phyloP scores from a whole-genome alignment of 1,139 yeast genomes.

The Eremothecium cymbalariae region DNA sequence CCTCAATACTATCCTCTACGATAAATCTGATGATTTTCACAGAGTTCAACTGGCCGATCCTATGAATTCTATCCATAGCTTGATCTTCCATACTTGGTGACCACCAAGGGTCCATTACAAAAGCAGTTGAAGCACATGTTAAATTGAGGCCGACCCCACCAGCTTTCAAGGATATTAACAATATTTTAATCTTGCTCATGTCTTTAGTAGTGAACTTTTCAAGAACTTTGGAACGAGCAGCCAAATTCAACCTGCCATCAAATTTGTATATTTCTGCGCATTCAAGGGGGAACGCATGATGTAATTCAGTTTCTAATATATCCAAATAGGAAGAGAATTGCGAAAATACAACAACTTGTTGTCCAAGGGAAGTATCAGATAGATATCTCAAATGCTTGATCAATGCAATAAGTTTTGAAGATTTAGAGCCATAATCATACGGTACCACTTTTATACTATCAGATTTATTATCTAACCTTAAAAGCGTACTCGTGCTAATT shows the following conservation, averaged over 20 bases:
- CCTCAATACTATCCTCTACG: slow-evolving; percentile 80
- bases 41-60: slow-evolving; percentile 73
- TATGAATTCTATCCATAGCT: slow-evolving; percentile 88
- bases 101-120: slow-evolving; percentile 99
- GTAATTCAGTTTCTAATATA: slow-evolving; percentile 57
- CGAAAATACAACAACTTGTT: slow-evolving; percentile 80
- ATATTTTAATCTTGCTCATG: slow-evolving; percentile 40
- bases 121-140: slow-evolving; percentile 79
- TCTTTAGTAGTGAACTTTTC: slow-evolving; percentile 42
- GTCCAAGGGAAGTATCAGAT: slow-evolving; percentile 48
- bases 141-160: slow-evolving; percentile 94
- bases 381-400: slow-evolving; percentile 49
- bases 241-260: slow-evolving; percentile 71
- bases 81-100: slow-evolving; percentile 90
- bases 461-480: slow-evolving; percentile 17
- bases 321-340: slow-evolving; percentile 84
- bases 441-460: slow-evolving; percentile 11
- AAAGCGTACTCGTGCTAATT: slow-evolving; percentile 18
- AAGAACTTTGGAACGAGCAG: slow-evolving; percentile 56
- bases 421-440: slow-evolving; percentile 33
- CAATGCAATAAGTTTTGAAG: slow-evolving; percentile 72
- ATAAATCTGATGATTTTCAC: slow-evolving; percentile 78
- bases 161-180: slow-evolving; percentile 75
- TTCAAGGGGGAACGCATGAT: slow-evolving; percentile 13
- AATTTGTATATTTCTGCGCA: slow-evolving; percentile 42